These are phyloP conservation scores for Tremella fuciformis DNA, from an alignment of 768 basidiomycete species.

Conservation along the genomic window DNA sequence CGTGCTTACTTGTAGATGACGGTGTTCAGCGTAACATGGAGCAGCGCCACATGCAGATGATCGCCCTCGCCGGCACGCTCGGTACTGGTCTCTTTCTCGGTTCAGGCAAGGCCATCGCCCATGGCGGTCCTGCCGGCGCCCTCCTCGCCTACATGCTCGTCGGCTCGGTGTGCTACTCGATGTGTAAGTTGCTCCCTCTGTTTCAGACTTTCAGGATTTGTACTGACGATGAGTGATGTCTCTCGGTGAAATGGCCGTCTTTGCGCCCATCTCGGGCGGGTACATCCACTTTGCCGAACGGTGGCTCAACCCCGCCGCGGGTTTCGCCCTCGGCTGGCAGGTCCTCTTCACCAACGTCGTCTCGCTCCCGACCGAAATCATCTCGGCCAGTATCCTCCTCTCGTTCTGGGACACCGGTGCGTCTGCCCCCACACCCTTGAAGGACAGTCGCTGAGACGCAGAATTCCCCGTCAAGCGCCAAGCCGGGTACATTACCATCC, in stretches of 20 bases:
- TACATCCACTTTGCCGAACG: conserved; percentile 57
- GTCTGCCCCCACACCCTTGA: neutral
- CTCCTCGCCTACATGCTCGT: conserved; percentile 25
- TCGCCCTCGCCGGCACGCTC: conserved; percentile 29
- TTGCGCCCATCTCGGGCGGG: conserved; percentile 66
- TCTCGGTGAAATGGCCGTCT: conserved; percentile 75
- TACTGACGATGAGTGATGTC: conserved; percentile 58
- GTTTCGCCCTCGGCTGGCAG: conserved; percentile 15
- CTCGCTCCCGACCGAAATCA: conserved; percentile 42
- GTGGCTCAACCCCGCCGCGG: conserved; percentile 10
- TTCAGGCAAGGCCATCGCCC: conserved; percentile 30
- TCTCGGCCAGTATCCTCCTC: conserved; percentile 27
- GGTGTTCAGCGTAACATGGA: conserved; percentile 63
- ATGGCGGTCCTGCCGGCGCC: conserved; percentile 33
- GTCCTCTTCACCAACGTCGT: conserved; percentile 10
- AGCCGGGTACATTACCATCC: conserved; percentile 26
- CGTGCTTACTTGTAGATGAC: conserved; percentile 52
- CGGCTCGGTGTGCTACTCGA: conserved; percentile 26
- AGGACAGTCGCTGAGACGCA: neutral
- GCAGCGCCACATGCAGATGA: conserved; percentile 39
- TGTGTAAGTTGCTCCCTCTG: conserved; percentile 21
- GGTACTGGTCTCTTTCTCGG: conserved; percentile 27
- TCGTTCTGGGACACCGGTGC: conserved; percentile 32
- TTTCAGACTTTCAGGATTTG: conserved; percentile 58
- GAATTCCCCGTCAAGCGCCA: conserved; percentile 22